Evolutionary conservation across 768 basidiomycete genomes (phyloP).

Genomic region (Rhizopogon rudus): DNA sequence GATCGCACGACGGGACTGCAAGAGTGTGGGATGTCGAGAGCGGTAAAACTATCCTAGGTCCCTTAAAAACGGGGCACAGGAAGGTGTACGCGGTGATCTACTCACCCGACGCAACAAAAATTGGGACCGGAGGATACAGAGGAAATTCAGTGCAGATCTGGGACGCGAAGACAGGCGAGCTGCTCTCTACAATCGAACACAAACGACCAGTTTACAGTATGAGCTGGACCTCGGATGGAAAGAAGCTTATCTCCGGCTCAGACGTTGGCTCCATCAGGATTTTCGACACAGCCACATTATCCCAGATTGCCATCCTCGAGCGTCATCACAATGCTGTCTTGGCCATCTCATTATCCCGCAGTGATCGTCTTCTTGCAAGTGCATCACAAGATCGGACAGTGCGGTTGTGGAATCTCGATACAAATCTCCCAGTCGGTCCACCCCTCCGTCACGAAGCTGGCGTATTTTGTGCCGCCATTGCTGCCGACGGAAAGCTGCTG

Average conservation of each 20-base stretch:
- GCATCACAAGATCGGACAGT: not conserved
- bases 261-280: not conserved
- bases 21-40: not conserved
- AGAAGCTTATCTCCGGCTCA: not conserved
- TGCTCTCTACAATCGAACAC: not conserved
- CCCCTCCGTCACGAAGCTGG: not conserved
- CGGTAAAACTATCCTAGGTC: not conserved
- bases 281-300: not conserved
- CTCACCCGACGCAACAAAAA: not conserved
- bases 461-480: not conserved
- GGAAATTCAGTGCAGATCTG: not conserved
- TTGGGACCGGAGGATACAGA: not conserved
- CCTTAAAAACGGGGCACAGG: not conserved
- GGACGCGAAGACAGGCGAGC: not conserved
- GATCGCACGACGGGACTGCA: not conserved
- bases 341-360: not conserved
- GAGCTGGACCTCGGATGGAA: not conserved
- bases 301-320: not conserved
- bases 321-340: not conserved
- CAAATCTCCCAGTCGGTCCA: not conserved
- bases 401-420: not conserved
- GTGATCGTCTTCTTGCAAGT: not conserved
- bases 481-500: not conserved
- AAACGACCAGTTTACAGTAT: not conserved
- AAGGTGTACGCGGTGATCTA: not conserved